These are phyloP conservation scores for Calonectria pauciramosa DNA, from an alignment of 2,329 filamentous ascomycete species.

Conservation along the genomic window DNA sequence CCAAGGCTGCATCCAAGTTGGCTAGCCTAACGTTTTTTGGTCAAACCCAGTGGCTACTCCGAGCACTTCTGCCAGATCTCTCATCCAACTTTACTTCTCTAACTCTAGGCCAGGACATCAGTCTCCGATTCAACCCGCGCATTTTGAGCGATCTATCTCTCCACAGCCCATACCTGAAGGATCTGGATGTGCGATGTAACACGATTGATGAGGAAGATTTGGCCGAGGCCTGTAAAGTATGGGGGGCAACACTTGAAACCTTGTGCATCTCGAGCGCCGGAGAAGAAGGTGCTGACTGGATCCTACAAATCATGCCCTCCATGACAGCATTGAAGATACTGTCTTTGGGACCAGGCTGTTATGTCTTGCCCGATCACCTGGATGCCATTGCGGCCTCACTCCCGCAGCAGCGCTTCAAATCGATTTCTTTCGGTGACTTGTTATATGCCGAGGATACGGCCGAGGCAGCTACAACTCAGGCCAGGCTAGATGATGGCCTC, in stretches of 20 bases:
- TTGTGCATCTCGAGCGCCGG: not conserved
- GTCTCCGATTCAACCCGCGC: not conserved
- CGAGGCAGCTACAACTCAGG: not conserved
- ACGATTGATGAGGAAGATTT: not conserved
- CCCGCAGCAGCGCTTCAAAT: not conserved
- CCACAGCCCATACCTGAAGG: constrained; percentile 5
- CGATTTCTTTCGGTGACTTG: not conserved
- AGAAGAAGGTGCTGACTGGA: not conserved
- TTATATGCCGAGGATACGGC: not conserved
- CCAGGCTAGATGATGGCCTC: not conserved
- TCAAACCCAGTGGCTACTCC: not conserved
- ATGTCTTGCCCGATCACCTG: not conserved
- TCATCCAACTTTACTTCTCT: constrained; percentile 6
- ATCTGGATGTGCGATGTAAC: not conserved
- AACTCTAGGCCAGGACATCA: not conserved
- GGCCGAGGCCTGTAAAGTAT: constrained; percentile 1
- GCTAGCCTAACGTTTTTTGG: not conserved
- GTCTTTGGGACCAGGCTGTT: not conserved
- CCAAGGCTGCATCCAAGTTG: not conserved
- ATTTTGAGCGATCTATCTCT: not conserved
- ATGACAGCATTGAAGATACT: constrained; percentile 6
- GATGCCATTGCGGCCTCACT: not conserved
- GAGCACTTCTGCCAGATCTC: not conserved
- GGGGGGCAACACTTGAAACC: constrained; percentile 21
- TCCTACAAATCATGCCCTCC: not conserved